A percentile compares a stretch with the other conserved stretches of the same genome.
Conservation (phyloP, 352 stramenopile genomes). For the Aphanomyces invadans region DNA sequence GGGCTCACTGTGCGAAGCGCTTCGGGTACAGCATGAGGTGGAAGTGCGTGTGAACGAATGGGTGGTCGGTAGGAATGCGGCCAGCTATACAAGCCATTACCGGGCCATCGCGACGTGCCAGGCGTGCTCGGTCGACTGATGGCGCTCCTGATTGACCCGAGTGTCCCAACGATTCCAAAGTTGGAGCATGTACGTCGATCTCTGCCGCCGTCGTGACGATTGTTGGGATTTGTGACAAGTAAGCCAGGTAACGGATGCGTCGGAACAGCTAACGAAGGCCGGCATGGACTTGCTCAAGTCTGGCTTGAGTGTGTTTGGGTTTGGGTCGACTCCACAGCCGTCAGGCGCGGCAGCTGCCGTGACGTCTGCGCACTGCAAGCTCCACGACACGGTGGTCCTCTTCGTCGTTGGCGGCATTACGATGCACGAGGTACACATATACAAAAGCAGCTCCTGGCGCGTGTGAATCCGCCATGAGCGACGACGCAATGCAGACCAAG, state of each 20-base stretch:
- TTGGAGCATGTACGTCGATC: neutral
- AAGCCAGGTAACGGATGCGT: constrained; percentile 57
- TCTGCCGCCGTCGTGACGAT: neutral
- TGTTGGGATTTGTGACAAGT: neutral
- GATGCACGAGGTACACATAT: constrained; percentile 53
- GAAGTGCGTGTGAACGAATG: no score
- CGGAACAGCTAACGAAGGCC: constrained; percentile 62
- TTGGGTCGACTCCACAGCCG: constrained; percentile 32
- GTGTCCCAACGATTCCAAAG: neutral
- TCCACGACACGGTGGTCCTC: constrained; percentile 39
- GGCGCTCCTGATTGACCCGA: neutral
- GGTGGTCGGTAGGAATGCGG: constrained; percentile 43
- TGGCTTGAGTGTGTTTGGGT: constrained; percentile 75
- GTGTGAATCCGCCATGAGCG: no score
- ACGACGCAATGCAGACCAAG: neutral
- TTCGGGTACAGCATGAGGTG: constrained; percentile 62
- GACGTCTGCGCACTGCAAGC: constrained; percentile 26
- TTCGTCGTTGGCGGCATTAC: constrained; percentile 76
- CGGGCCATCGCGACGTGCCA: neutral
- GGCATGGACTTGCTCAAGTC: constrained; percentile 75
- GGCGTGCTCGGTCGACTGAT: neutral
- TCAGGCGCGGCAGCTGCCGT: constrained; percentile 3
- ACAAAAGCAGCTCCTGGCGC: no score
- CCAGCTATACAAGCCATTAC: constrained; percentile 33
- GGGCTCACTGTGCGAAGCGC: constrained; percentile 33